These are phyloP conservation scores for Chlamydomonas incerta DNA, from an alignment of 139 green algal species.

Conservation along the genomic window DNA sequence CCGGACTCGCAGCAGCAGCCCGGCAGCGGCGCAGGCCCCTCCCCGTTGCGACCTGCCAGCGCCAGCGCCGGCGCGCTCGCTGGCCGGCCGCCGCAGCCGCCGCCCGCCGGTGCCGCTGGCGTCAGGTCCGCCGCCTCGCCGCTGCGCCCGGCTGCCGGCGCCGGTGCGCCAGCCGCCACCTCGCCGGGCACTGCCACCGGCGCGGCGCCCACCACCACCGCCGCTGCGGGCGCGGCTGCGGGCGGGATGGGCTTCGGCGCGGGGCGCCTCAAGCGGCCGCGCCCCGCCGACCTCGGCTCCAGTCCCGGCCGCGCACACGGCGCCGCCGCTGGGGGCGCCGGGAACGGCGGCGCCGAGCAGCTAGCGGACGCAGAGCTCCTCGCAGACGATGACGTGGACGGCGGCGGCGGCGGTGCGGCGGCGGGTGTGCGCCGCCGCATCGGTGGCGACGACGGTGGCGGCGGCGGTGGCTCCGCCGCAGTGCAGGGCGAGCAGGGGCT, in stretches of 20 bases:
- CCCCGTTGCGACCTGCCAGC: no score
- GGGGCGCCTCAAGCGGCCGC: slow-evolving; percentile 18
- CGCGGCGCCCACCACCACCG: not conserved
- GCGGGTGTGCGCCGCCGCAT: not conserved
- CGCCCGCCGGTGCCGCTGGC: no score
- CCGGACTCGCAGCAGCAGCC: not conserved
- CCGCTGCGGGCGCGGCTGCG: not conserved
- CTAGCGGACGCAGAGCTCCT: not conserved
- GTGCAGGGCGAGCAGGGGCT: not conserved
- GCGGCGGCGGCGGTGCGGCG: not conserved
- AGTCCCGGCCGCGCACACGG: not conserved
- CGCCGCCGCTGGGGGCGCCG: no score
- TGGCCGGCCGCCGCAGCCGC: no score
- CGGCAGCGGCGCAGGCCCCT: not conserved
- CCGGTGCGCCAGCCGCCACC: not conserved
- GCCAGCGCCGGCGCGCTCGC: no score
- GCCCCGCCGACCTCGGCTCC: not conserved
- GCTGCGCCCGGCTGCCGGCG: no score
- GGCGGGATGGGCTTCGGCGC: not conserved
- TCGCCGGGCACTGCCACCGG: not conserved
- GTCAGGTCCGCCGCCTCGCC: no score
- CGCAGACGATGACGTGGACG: not conserved
- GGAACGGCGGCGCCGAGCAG: not conserved
- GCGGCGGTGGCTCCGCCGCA: not conserved
- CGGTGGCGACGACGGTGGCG: no score